phyloP scores from a whole-genome alignment of 2,329 filamentous ascomycete genomes.

The Incumbomyces lentus region DNA sequence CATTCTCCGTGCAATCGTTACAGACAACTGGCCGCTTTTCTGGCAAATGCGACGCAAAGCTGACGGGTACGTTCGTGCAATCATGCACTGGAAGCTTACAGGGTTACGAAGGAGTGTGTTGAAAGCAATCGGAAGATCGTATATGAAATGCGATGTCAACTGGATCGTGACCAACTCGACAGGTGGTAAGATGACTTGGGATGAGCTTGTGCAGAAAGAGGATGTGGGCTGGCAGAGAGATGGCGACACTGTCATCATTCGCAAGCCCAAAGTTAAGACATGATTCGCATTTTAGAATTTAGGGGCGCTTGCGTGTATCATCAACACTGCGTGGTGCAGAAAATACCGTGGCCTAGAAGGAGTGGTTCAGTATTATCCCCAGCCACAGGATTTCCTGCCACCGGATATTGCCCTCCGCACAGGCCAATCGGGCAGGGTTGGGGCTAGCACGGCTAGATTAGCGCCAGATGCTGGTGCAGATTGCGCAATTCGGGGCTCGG shows the following conservation, averaged over 20 bases:
- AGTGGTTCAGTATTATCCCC: neutral
- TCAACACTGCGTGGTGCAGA: too few species aligned
- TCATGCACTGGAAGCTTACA: slow-evolving; percentile 74
- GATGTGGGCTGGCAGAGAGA: slow-evolving; percentile 79
- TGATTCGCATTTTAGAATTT: neutral
- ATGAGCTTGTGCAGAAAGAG: slow-evolving; percentile 54
- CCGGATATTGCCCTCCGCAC: neutral
- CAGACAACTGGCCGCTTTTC: slow-evolving; percentile 75
- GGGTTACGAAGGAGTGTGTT: slow-evolving; percentile 65
- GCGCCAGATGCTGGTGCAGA: neutral
- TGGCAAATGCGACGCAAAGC: slow-evolving; percentile 60
- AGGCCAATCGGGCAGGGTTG: neutral
- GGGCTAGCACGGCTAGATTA: neutral
- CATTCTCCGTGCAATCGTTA: slow-evolving; percentile 59
- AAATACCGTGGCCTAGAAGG: neutral
- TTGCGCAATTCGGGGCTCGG: slow-evolving; percentile 1
- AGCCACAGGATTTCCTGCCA: slow-evolving; percentile 3
- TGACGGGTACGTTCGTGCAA: slow-evolving; percentile 66
- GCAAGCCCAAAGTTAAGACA: slow-evolving; percentile 35
- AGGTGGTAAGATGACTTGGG: slow-evolving; percentile 49
- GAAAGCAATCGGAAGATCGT: slow-evolving; percentile 76
- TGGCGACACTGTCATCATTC: slow-evolving; percentile 64
- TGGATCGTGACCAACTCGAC: slow-evolving; percentile 47
- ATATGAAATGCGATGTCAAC: slow-evolving; percentile 68
- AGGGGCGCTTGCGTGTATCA: too few species aligned